phyloP scores from a whole-genome alignment of 108 stramenopile genomes.

The Chaetoceros muelleri region DNA sequence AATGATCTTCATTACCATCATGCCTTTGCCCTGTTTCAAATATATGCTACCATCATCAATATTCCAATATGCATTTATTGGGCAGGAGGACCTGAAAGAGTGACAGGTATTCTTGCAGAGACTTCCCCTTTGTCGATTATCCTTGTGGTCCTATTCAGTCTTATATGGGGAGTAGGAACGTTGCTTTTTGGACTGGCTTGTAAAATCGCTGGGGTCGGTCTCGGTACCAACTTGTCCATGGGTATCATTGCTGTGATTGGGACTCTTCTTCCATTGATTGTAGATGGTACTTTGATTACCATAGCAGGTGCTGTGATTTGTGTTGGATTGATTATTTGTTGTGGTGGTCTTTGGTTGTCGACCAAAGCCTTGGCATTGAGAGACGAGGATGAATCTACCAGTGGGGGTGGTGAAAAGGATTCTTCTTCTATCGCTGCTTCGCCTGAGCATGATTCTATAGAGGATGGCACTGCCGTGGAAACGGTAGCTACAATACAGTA shows the following conservation, averaged over 20 bases:
- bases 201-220: not conserved
- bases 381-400: not conserved
- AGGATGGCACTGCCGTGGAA: not conserved
- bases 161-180: not conserved
- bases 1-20: not conserved
- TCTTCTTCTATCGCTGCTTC: not conserved
- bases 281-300: not conserved
- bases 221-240: not conserved
- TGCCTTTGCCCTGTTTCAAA: not conserved
- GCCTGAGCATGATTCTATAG: not conserved
- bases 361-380: not conserved
- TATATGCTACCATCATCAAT: not conserved
- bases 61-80: not conserved
- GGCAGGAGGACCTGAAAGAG: not conserved
- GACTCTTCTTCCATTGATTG: not conserved
- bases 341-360: not conserved
- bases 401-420: not conserved
- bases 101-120: not conserved
- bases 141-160: not conserved
- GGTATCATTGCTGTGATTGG: not conserved
- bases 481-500: no score
- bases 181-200: not conserved
- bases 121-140: not conserved
- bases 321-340: not conserved
- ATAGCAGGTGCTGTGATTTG: not conserved